Conservation (phyloP, 441 rosid genomes). For the Adansonia madagascariensis region DNA sequence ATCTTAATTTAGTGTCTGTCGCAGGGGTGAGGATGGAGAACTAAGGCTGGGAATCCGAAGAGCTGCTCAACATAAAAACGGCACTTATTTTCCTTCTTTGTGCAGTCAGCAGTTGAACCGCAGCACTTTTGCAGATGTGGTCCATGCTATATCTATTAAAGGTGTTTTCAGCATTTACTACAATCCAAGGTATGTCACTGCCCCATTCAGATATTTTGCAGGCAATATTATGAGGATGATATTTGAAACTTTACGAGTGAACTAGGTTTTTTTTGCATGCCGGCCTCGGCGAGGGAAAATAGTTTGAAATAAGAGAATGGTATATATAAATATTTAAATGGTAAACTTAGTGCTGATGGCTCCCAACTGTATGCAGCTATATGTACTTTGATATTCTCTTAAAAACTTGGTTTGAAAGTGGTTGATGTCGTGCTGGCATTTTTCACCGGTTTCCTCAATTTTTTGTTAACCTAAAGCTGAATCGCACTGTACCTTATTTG, state of each 20-base stretch:
- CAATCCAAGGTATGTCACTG: conserved; percentile 75
- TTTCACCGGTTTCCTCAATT: neutral
- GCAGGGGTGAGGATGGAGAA: conserved; percentile 91
- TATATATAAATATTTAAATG: neutral
- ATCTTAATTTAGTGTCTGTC: conserved; percentile 15
- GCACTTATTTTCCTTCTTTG: conserved; percentile 48
- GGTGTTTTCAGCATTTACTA: conserved; percentile 71
- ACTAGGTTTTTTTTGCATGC: neutral
- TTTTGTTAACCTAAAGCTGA: neutral
- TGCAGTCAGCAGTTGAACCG: conserved; percentile 58
- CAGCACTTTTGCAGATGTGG: conserved; percentile 61
- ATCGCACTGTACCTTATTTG: neutral
- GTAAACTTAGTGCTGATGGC: neutral
- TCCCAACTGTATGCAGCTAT: neutral
- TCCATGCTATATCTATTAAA: conserved; percentile 59
- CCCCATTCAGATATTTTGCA: neutral
- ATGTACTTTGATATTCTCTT: neutral
- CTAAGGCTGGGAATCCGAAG: conserved; percentile 88
- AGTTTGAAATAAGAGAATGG: neutral
- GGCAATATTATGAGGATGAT: neutral
- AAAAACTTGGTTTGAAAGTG: neutral
- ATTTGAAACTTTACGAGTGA: too few relatives aligned
- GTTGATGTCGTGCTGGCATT: neutral
- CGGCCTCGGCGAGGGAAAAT: neutral
- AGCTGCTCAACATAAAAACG: conserved; percentile 71